Evolutionary conservation across 768 basidiomycete genomes (phyloP), one percentile per base, ranked within the genome.

Genomic region (Kwoniella botswanensis): DNA sequence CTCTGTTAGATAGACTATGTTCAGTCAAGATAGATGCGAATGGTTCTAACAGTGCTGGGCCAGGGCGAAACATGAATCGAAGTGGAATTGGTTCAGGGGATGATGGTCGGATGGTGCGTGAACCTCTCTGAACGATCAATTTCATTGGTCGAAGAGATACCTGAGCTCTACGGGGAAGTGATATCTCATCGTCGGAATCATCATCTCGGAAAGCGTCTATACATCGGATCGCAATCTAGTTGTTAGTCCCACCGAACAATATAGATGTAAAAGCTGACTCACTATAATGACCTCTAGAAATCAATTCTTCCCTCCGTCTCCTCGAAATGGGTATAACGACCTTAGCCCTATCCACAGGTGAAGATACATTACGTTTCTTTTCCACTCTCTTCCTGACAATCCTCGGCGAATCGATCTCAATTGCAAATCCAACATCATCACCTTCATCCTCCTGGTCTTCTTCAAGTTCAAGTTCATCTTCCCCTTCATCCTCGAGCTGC

Each of bases 121-220:
- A 65, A 5, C 64, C 55, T 43, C 67, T 50, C 4, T 71, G 71
- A 7, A 66, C 52, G 13, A 55, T 29, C 7, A 69, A 53, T 26
- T 74, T 76, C n/a, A 69, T 54, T 4, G 72, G 65, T n/a, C 77
- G 71, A 17, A 76, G 63, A 22, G 41, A 24, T 12, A 42, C 54
- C 18, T 70, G 67, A 18, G 44, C 67, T 15, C 57, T 10, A 3
- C 70, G 71, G 21, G 46, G 59, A 3, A 56, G 42, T 4, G 59
- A 6, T 24, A 3, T 21, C 12, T 72, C 73, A 43, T 74, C 72
- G 10, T 78, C 76, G 15, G 74, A 75, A 55, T 72, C 72, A 44
- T 78, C 76, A 61, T 78, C 74, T 22, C 76, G 70, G 66, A 76
- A 76, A 9, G 71, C 52, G 24, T 78, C 76, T 75, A 41, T 4